Evolutionary conservation across 192 early-diverging fungal species (phyloP), one percentile per base, ranked within the genome.

Genomic region (Powellomyces hirtus): DNA sequence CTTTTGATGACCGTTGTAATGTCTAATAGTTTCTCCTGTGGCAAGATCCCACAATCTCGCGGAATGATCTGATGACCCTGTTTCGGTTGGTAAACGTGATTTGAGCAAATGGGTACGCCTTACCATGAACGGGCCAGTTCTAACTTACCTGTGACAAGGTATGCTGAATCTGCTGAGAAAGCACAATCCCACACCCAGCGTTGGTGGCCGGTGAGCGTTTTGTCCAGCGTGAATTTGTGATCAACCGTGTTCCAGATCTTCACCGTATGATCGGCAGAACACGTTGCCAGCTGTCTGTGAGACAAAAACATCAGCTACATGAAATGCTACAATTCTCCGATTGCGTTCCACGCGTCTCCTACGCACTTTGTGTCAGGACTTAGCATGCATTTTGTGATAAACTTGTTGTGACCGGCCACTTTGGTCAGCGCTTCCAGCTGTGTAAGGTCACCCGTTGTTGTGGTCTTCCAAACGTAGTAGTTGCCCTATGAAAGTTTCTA

Each of bases 101-200:
- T n/a, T n/a, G n/a, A n/a, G n/a, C n/a, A n/a, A n/a, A n/a, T n/a
- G n/a, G n/a, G n/a, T n/a, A n/a, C n/a, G n/a, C n/a, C n/a, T n/a
- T n/a, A n/a, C n/a, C n/a, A n/a, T n/a, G n/a, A n/a, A n/a, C n/a
- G n/a, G n/a, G n/a, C n/a, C n/a, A 29, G 3, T 14, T 29, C 33
- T 4, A 38, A 44, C 51, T 37, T 57, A 84, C 83, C 90, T 20
- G 92, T 93, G 0, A 95, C 91, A 20, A 95, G 75, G 72, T 94
- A 94, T 13, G 92, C 93, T 16, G 93, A 95, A 65, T 95, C 93
- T 0, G 92, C 93, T 20, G 90, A 92, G 70, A 95, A 95, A 0
- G 90, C 88, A 69, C 89, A 91, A 74, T 95, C 93, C 93, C 93
- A 95, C 1, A 93, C 93, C 93, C 93, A 95, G 57, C 90, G 78